Evolutionary conservation across 225 moss, liverwort and hornwort genomes (phyloP).

Genomic region (Polytrichum formosum): DNA sequence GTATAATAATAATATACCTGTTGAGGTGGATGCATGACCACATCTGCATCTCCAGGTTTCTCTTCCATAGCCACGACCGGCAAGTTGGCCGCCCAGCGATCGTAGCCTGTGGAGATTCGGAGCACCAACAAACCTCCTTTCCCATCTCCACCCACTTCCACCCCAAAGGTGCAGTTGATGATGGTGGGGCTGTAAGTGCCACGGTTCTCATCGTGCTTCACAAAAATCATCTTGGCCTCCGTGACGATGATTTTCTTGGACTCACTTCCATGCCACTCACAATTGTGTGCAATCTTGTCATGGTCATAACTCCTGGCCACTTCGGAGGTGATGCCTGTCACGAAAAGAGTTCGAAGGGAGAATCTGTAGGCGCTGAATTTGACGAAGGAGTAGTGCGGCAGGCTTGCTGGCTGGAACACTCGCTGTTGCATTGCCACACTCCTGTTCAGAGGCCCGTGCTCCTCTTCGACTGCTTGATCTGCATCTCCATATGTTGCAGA

Average conservation of each 20-base stretch:
- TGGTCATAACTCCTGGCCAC: conserved; percentile 45
- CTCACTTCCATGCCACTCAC: conserved; percentile 57
- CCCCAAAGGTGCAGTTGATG: conserved; percentile 68
- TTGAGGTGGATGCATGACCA: conserved; percentile 18
- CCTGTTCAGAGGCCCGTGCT: neutral
- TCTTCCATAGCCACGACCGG: conserved; percentile 53
- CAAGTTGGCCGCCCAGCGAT: conserved; percentile 13
- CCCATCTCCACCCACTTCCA: conserved; percentile 39
- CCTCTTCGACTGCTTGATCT: neutral
- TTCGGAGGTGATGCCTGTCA: conserved; percentile 50
- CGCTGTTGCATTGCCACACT: conserved; percentile 36
- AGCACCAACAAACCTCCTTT: conserved; percentile 51
- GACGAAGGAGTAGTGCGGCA: conserved; percentile 62
- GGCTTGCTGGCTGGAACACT: conserved; percentile 48
- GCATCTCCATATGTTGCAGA: neutral
- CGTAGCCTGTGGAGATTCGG: conserved; percentile 49
- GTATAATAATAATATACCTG: conserved; percentile 7
- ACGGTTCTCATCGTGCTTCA: conserved; percentile 51
- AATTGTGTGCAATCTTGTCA: conserved; percentile 48
- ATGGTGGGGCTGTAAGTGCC: conserved; percentile 44
- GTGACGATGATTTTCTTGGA: conserved; percentile 13
- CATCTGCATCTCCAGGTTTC: conserved; percentile 40
- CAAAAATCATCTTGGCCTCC: conserved; percentile 30
- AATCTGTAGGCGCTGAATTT: conserved; percentile 67
- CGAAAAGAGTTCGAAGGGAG: conserved; percentile 41